Conservation (phyloP, 1,284 basidiomycete genomes). For the Rhodotorula sp. region DNA sequence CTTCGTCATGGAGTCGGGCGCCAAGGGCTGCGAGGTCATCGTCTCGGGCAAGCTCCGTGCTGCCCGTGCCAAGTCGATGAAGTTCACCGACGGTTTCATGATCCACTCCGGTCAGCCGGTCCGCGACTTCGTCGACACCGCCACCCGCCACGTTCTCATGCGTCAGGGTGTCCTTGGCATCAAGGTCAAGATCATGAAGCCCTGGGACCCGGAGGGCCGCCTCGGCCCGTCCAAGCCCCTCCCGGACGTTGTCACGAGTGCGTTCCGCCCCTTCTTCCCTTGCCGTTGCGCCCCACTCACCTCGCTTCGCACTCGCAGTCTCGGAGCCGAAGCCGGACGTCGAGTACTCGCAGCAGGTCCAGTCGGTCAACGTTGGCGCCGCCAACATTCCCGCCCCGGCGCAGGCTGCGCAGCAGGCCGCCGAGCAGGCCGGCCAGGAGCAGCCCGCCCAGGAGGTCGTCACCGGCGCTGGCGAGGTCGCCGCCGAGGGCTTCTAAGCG, state of each 20-base stretch:
- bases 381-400: constrained; percentile 39
- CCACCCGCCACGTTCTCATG: constrained; percentile 96
- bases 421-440: constrained; percentile 13
- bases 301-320: constrained; percentile 6
- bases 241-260: constrained; percentile 88
- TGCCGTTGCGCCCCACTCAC: neutral
- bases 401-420: constrained; percentile 19
- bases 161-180: constrained; percentile 99
- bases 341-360: constrained; percentile 45
- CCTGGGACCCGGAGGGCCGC: constrained; percentile 86
- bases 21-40: constrained; percentile 99
- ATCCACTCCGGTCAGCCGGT: constrained; percentile 99
- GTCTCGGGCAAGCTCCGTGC: constrained; percentile 99
- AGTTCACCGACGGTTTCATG: constrained; percentile 99
- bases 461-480: constrained; percentile 24
- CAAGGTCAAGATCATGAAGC: constrained; percentile 99
- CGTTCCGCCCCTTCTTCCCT: constrained; percentile 46
- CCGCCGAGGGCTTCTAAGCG: constrained; percentile 28
- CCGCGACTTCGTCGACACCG: constrained; percentile 95
- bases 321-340: constrained; percentile 60
- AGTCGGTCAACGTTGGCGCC: constrained; percentile 39
- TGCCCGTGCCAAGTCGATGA: constrained; percentile 99
- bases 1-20: constrained; percentile 99
- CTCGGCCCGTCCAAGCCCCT: constrained; percentile 89
- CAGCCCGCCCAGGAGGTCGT: constrained; percentile 25